Evolutionary conservation across 345 rosid genomes (phyloP).

Genomic region (Linum usitatissimum): DNA sequence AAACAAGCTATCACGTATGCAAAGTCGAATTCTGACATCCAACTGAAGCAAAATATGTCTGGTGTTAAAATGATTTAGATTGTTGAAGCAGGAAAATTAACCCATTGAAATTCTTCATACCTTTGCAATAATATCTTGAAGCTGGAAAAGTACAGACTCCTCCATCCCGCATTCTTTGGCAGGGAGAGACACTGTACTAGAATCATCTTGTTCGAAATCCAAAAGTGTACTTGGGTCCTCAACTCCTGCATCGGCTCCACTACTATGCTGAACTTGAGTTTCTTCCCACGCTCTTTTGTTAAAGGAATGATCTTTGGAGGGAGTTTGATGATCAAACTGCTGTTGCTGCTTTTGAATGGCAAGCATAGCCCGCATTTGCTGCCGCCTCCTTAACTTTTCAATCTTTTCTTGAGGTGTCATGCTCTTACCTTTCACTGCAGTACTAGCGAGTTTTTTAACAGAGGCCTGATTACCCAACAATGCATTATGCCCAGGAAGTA

Average conservation of each 20-base stretch:
- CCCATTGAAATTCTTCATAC: conserved; percentile 26
- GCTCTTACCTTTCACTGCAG: conserved; percentile 36
- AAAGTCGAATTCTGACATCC: conserved; percentile 58
- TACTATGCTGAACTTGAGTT: conserved; percentile 35
- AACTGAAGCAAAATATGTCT: conserved; percentile 36
- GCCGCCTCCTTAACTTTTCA: conserved; percentile 80
- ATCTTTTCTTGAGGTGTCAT: conserved; percentile 96
- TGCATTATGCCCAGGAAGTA: conserved; percentile 40
- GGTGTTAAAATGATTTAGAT: conserved; percentile 15
- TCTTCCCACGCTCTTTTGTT: conserved; percentile 32
- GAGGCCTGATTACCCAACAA: conserved; percentile 32
- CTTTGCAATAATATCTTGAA: conserved; percentile 70
- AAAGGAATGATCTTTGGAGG: conserved; percentile 30
- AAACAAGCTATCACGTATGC: conserved; percentile 89
- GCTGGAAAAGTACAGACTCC: conserved; percentile 45
- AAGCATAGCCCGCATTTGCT: conserved; percentile 95
- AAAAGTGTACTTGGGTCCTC: conserved; percentile 37
- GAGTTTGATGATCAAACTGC: conserved; percentile 46
- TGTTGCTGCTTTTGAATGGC: conserved; percentile 82
- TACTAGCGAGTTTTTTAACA: conserved; percentile 29
- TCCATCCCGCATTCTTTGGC: conserved; percentile 38
- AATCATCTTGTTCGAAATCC: conserved; percentile 48
- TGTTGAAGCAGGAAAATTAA: conserved; percentile 16
- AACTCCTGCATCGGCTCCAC: conserved; percentile 32
- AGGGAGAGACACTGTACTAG: conserved; percentile 33